These are phyloP conservation scores for Melaleuca alternifolia DNA, from an alignment of 345 rosid genomes.

Conservation along the genomic window DNA sequence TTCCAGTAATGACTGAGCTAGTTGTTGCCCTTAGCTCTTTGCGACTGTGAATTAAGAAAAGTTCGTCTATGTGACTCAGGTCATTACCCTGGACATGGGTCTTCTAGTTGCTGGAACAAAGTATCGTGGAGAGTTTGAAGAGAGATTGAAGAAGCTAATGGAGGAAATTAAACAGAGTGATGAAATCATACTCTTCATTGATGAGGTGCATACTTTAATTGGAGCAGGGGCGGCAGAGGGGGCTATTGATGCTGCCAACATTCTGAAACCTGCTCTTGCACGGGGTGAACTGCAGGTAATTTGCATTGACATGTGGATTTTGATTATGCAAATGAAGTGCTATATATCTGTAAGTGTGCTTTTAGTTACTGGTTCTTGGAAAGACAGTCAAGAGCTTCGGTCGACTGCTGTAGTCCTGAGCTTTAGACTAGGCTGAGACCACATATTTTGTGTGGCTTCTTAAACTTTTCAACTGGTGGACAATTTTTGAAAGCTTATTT, in stretches of 20 bases:
- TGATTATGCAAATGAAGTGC: not conserved
- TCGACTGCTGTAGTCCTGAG: not conserved
- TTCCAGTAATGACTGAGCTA: not conserved
- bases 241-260: slow-evolving; percentile 98
- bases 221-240: slow-evolving; percentile 99
- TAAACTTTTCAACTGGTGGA: not conserved
- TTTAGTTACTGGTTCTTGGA: not conserved
- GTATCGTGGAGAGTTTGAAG: slow-evolving; percentile 97
- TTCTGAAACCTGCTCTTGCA: slow-evolving; percentile 98
- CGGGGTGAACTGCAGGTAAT: slow-evolving; percentile 99
- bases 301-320: not conserved
- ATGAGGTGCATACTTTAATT: slow-evolving; percentile 96
- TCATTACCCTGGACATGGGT: slow-evolving; percentile 98
- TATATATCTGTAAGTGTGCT: not conserved
- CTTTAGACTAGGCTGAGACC: not conserved
- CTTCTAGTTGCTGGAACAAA: slow-evolving; percentile 99
- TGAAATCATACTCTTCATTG: slow-evolving; percentile 93
- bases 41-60: not conserved
- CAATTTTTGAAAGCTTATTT: not conserved
- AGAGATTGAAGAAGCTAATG: slow-evolving; percentile 97
- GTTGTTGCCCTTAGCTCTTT: not conserved
- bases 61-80: slow-evolving; percentile 27
- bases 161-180: slow-evolving; percentile 99
- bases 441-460: not conserved
- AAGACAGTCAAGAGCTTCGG: not conserved